Evolutionary conservation across 108 stramenopile genomes (phyloP).

Genomic region (Nannochloropsis salina): DNA sequence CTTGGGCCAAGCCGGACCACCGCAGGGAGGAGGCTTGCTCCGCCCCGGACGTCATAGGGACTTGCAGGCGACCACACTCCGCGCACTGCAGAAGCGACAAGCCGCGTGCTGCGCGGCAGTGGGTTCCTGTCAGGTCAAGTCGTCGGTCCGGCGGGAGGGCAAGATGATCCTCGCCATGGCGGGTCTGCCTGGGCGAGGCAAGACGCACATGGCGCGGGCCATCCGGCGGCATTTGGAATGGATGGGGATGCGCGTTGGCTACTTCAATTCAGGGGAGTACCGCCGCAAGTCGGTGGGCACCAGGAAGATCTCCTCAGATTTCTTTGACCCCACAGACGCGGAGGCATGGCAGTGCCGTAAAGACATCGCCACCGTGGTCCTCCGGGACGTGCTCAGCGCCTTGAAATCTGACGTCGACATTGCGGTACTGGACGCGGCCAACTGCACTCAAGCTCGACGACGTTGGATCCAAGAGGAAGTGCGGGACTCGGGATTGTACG

Average conservation of each 20-base stretch:
- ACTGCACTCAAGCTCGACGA: slow-evolving; percentile 24
- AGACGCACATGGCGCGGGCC: slow-evolving; percentile 34
- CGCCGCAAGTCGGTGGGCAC: background rate
- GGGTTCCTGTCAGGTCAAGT: slow-evolving; percentile 37
- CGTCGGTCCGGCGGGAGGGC: slow-evolving; percentile 30
- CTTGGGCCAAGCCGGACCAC: too few relatives aligned
- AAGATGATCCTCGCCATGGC: slow-evolving; percentile 36
- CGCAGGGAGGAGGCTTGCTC: background rate
- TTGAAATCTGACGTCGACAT: slow-evolving; percentile 26
- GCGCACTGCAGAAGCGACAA: slow-evolving; percentile 9
- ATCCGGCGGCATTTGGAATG: slow-evolving; percentile 42
- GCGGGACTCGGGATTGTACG: slow-evolving; percentile 24
- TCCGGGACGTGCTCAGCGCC: slow-evolving; percentile 23
- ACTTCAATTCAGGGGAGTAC: slow-evolving; percentile 9
- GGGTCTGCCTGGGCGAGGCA: slow-evolving; percentile 41
- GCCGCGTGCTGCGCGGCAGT: slow-evolving; percentile 34
- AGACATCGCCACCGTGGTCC: slow-evolving; percentile 17
- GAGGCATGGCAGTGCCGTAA: slow-evolving; percentile 11
- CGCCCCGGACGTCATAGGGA: background rate
- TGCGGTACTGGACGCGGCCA: slow-evolving; percentile 37
- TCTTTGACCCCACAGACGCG: background rate
- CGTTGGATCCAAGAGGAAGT: slow-evolving; percentile 25
- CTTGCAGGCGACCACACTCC: background rate
- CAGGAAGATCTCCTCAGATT: background rate
- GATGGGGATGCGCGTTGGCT: background rate